Evolutionary conservation across 495 filamentous ascomycete genomes (phyloP), one percentile per base, ranked within the genome.

Genomic region (Penicillium malachiteum): DNA sequence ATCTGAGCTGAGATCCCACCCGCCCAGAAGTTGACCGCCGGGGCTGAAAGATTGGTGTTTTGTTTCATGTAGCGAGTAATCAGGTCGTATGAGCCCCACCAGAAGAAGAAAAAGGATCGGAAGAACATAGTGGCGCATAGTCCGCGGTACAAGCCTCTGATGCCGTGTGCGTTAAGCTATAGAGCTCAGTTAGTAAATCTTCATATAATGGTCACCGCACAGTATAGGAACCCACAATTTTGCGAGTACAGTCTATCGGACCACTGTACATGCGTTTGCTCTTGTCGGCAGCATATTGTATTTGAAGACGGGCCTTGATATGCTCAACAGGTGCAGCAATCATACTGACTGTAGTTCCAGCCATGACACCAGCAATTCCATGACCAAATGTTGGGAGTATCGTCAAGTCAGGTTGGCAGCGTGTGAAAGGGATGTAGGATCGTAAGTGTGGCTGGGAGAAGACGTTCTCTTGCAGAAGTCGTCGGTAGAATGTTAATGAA

Each of bases 271-370:
- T 68, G 33, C 91, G 77, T 64, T 90, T 77, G 11, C 78, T 73
- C 71, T 93, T 95, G 45, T 82, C 75, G 0, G 84, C 86, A 8
- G 86, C 72, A 65, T 98, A 98, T 67, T 98, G 94, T 42, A 96
- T 85, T 74, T 98, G 94, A 48, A 98, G 73, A 9, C 94, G 81
- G 8, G 94, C 91, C 73, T 98, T 98, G 69, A 98, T 77, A 67
- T 98, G 94, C 71, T 98, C 94, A 14, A 98, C 88, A 1, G 94
- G 94, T 11, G 91, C 91, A 0, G 92, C 92, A 57, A 97, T 86
- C 64, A 97, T 92, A 68, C 83, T 88, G 35, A 97, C 94, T 3
- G 94, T 97, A 59, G 81, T 84, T 14, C 94, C 94, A 1, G 94
- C 90, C 73, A 96, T 73, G 17, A 94, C 78, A 14, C 94, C 94